Conservation (phyloP, 1,284 basidiomycete species). For the Papiliotrema terrestris region DNA sequence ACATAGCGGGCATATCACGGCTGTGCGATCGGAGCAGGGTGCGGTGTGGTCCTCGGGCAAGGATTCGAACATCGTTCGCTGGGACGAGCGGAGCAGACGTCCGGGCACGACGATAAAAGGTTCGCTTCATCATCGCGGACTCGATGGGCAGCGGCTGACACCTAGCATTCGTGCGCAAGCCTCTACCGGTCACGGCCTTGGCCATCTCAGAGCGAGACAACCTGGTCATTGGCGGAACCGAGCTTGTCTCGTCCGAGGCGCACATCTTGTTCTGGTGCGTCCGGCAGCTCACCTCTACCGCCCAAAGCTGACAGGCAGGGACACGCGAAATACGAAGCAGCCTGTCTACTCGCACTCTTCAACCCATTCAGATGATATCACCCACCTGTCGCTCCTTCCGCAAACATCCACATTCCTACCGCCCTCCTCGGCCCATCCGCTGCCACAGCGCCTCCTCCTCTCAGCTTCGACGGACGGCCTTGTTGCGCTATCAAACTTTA, state of each 20-base stretch:
- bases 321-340: slow-evolving; percentile 40
- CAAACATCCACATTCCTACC: slow-evolving; percentile 33
- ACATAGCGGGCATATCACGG: slow-evolving; percentile 33
- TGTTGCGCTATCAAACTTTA: slow-evolving; percentile 47
- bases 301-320: slow-evolving; percentile 26
- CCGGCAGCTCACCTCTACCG: neutral
- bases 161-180: slow-evolving; percentile 41
- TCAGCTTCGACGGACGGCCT: slow-evolving; percentile 52
- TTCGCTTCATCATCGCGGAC: slow-evolving; percentile 4
- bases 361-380: slow-evolving; percentile 54
- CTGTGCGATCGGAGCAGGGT: slow-evolving; percentile 27
- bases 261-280: slow-evolving; percentile 51
- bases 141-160: neutral
- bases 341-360: slow-evolving; percentile 50
- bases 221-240: slow-evolving; percentile 51
- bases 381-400: slow-evolving; percentile 50
- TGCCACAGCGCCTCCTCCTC: slow-evolving; percentile 47
- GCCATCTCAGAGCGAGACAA: slow-evolving; percentile 40
- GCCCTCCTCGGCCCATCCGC: slow-evolving; percentile 4
- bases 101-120: slow-evolving; percentile 40
- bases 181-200: slow-evolving; percentile 43
- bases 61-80: slow-evolving; percentile 42
- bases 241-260: slow-evolving; percentile 50
- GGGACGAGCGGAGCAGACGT: slow-evolving; percentile 43
- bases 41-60: slow-evolving; percentile 42